These are phyloP conservation scores for Citeromyces hawaiiensis DNA, from an alignment of 1,139 yeast species.

Conservation along the genomic window DNA sequence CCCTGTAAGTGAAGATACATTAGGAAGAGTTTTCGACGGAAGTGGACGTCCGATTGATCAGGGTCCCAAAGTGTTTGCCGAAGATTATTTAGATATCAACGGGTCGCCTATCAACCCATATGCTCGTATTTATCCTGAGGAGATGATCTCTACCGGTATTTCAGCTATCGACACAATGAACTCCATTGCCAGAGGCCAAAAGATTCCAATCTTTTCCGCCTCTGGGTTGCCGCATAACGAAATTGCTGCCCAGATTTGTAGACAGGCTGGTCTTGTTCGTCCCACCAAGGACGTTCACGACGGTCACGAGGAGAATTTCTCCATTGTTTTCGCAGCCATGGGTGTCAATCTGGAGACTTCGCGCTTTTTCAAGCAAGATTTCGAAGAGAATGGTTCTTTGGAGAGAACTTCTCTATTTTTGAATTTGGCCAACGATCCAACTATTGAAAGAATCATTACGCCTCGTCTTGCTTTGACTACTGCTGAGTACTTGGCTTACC, in stretches of 20 bases:
- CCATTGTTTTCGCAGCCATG: conserved; percentile 98
- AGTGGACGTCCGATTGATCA: conserved; percentile 97
- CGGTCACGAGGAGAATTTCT: conserved; percentile 98
- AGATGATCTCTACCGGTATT: conserved; percentile 97
- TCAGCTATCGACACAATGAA: conserved; percentile 99
- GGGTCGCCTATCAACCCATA: conserved; percentile 98
- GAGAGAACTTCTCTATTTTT: conserved; percentile 95
- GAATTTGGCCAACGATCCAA: conserved; percentile 97
- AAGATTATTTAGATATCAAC: conserved; percentile 93
- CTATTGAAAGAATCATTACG: conserved; percentile 97
- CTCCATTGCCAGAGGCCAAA: conserved; percentile 99
- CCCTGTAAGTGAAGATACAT: conserved; percentile 92
- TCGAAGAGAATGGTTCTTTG: conserved; percentile 96
- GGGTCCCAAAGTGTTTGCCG: conserved; percentile 97
- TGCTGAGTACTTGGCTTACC: conserved; percentile 96
- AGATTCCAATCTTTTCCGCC: conserved; percentile 96
- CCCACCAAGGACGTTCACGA: conserved; percentile 99
- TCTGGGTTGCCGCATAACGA: conserved; percentile 99
- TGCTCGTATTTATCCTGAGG: conserved; percentile 98
- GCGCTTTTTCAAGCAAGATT: conserved; percentile 94
- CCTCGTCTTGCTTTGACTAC: conserved; percentile 99
- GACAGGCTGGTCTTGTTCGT: conserved; percentile 98
- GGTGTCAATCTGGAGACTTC: conserved; percentile 91
- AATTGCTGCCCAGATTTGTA: conserved; percentile 98
- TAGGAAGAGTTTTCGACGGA: conserved; percentile 97